phyloP scores from a whole-genome alignment of 805 yeast genomes.

The Candida jianshihensis region DNA sequence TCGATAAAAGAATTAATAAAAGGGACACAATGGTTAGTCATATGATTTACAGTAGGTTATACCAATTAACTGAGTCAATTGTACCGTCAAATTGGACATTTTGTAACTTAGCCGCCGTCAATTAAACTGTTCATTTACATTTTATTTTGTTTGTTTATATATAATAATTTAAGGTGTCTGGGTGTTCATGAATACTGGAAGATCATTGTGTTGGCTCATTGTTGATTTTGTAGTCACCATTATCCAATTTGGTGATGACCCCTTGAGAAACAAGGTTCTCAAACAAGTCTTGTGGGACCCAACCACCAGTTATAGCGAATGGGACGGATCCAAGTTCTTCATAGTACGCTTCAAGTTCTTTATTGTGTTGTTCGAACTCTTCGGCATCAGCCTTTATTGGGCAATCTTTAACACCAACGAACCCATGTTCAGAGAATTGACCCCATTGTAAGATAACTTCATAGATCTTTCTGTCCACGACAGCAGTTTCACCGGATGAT shows the following conservation, averaged over 20 bases:
- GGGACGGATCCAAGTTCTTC: conserved; percentile 62
- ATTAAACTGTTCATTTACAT: neutral
- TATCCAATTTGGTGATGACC: conserved; percentile 51
- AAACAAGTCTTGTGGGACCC: conserved; percentile 95
- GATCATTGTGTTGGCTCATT: conserved; percentile 7
- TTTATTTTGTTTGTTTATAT: neutral
- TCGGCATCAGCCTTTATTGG: conserved; percentile 59
- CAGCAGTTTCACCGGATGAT: conserved; percentile 48
- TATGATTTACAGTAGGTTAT: no score
- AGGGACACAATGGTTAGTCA: no score
- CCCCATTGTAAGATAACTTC: conserved; percentile 68
- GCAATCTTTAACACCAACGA: conserved; percentile 43
- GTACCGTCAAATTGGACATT: conserved; percentile 13
- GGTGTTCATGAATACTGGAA: neutral
- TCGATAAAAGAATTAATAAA: neutral
- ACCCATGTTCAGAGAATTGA: conserved; percentile 48
- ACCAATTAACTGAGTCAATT: conserved; percentile 16
- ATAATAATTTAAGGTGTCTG: neutral
- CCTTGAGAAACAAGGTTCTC: conserved; percentile 63
- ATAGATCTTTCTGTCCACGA: conserved; percentile 58
- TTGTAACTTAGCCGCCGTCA: neutral
- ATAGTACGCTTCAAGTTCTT: conserved; percentile 60
- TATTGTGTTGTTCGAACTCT: conserved; percentile 50
- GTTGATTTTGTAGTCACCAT: conserved; percentile 41
- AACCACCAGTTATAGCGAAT: conserved; percentile 85